Evolutionary conservation across 1,139 yeast genomes (phyloP), one percentile per base, ranked within the genome.

Genomic region (Yamadazyma jaroonii): DNA sequence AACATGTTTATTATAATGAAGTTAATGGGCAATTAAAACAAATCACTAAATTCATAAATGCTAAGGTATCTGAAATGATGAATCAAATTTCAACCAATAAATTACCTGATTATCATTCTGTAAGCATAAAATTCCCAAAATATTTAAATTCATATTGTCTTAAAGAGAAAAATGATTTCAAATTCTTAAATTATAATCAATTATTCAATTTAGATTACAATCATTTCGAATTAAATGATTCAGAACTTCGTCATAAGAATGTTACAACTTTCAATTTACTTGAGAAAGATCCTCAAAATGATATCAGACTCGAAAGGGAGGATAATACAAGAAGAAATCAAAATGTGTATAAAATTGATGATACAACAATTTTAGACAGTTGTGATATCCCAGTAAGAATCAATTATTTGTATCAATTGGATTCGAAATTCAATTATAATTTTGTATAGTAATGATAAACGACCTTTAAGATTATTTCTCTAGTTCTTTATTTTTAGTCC

Each of bases 1-100:
- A 57, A 30, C 59, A 59, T 31, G 43, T 64, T 14, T 66, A 66
- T 45, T 62, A 63, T 37, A 62, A 66, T 44, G 69, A 64, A 40
- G 44, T 45, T 17, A 49, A 47, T 33, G 59, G 62, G 41, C 42
- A 47, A n/a, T 49, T 61, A 25, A 46, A 56, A n/a, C 52, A 52
- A 31, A 62, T 61, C 40, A 48, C 59, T 28, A 43, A 47, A 26
- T 62, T 54, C 39, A 48, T 63, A 29, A 64, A 63, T 44, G 15
- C 35, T 7, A 54, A 54, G 26, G 48, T 65, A 9, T 29, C 45
- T 29, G 40, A 45, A 12, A 36, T 61, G 30, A 43, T 64, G 13
- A 38, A 48, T n/a, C 37, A 41, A 5, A 43, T 59, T 23, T 36
- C 29, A 11, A 14, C 38, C 9, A 36, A 35, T 21, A 15, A 30